Evolutionary conservation across 1,139 yeast species (phyloP).

Genomic region (Kluyveromyces sp.): DNA sequence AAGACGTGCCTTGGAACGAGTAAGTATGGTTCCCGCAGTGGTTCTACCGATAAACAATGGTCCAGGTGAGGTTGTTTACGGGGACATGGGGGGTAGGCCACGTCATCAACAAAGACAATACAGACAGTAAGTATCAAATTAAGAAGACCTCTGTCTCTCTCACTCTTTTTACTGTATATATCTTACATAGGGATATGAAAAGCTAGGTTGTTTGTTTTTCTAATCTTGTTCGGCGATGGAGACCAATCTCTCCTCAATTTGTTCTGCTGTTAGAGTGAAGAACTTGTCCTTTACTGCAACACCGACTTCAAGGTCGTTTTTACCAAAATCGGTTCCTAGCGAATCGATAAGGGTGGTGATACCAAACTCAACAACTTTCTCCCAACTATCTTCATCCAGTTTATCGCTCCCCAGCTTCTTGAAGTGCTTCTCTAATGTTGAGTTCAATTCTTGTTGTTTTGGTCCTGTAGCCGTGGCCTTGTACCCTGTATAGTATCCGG

Average conservation of each 20-base stretch:
- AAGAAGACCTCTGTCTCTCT: not conserved
- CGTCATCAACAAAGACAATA: not conserved
- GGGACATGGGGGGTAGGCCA: not conserved
- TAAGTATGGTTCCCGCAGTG: constrained; percentile 6
- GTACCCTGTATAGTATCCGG: constrained; percentile 88
- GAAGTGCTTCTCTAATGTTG: constrained; percentile 83
- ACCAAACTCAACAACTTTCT: constrained; percentile 80
- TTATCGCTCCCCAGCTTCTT: constrained; percentile 46
- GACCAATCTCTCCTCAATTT: constrained; percentile 87
- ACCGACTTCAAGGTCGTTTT: constrained; percentile 88
- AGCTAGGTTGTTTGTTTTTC: constrained; percentile 1
- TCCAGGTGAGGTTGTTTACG: not conserved
- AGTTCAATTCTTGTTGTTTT: constrained; percentile 91
- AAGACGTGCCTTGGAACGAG: constrained; percentile 1
- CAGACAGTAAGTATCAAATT: not conserved
- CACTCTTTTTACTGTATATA: not conserved
- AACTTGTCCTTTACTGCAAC: constrained; percentile 67
- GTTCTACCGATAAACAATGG: not conserved
- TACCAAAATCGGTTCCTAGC: constrained; percentile 86
- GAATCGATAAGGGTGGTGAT: constrained; percentile 79
- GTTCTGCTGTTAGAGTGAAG: constrained; percentile 67
- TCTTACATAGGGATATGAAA: not conserved
- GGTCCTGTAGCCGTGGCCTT: constrained; percentile 96
- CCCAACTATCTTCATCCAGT: constrained; percentile 68
- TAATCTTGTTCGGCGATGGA: constrained; percentile 95